Percentiles rank a stretch among this genome's conserved stretches.
These are phyloP conservation scores for Sporisorium scitamineum DNA, from an alignment of 1,284 basidiomycete genomes.

Conservation along the genomic window DNA sequence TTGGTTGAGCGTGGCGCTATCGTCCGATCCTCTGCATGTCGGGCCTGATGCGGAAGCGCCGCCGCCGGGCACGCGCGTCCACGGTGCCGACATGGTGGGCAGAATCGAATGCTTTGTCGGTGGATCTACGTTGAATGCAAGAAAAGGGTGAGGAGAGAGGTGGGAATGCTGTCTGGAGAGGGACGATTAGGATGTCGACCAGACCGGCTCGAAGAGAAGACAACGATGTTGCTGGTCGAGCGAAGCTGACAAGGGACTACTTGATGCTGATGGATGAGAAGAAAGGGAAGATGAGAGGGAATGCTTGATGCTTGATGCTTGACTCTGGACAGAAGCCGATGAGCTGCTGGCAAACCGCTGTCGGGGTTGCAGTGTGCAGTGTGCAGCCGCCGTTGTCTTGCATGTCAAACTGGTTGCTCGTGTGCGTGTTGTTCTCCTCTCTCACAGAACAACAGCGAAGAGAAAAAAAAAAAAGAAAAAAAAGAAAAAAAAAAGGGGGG, in stretches of 20 bases:
- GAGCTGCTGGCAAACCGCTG: conserved; percentile 1
- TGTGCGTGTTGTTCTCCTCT: neutral
- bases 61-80: conserved; percentile 42
- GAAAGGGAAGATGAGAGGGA: neutral
- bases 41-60: neutral
- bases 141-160: neutral
- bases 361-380: conserved; percentile 3
- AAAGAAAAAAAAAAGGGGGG: too few relatives aligned
- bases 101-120: too few relatives aligned
- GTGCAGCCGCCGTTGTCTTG: conserved; percentile 16
- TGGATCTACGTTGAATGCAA: neutral
- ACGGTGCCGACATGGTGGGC: conserved; percentile 43
- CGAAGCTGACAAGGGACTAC: neutral
- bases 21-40: conserved; percentile 18
- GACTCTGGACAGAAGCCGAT: neutral
- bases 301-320: neutral
- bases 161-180: neutral
- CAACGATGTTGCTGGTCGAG: neutral
- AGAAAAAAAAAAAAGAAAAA: neutral
- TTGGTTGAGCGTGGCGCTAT: conserved; percentile 23
- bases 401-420: neutral
- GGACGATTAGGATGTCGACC: neutral
- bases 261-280: neutral
- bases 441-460: neutral
- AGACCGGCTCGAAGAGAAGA: neutral